Conservation (phyloP, 2,329 filamentous ascomycete species). For the Colletotrichum brevisporum region DNA sequence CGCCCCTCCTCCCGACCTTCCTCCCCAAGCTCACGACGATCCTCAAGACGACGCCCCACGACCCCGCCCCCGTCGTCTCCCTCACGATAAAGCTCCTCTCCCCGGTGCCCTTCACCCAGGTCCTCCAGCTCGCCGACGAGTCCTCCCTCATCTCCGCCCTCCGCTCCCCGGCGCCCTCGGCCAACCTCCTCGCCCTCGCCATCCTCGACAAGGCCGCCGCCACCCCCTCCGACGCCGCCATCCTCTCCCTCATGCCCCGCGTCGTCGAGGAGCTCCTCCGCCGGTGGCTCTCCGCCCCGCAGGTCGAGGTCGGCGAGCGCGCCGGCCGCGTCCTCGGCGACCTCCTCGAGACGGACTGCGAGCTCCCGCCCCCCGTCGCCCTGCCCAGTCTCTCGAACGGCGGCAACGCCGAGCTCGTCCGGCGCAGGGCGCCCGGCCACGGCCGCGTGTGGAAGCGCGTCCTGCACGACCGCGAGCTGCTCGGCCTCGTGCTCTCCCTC, state of each 20-base stretch:
- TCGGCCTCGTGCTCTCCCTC: constrained; percentile 61
- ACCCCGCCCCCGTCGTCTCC: constrained; percentile 65
- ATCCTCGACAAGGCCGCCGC: constrained; percentile 69
- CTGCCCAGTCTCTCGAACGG: constrained; percentile 46
- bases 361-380: constrained; percentile 44
- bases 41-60: constrained; percentile 64
- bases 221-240: constrained; percentile 62
- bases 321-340: constrained; percentile 66
- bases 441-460: constrained; percentile 68
- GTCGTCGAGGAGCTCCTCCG: constrained; percentile 64
- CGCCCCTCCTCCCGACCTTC: constrained; percentile 64
- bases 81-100: constrained; percentile 70
- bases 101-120: constrained; percentile 66
- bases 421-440: constrained; percentile 61
- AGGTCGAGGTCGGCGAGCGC: constrained; percentile 70
- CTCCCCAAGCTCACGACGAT: constrained; percentile 68
- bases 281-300: constrained; percentile 66
- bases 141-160: constrained; percentile 67
- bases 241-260: constrained; percentile 64
- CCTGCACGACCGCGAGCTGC: constrained; percentile 60
- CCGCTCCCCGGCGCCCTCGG: constrained; percentile 66
- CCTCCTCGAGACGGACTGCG: constrained; percentile 69
- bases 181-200: constrained; percentile 70
- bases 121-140: constrained; percentile 66
- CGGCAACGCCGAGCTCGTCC: constrained; percentile 54